phyloP scores from a whole-genome alignment of 1,284 basidiomycete genomes.

The Cryptococcus deneoformans region DNA sequence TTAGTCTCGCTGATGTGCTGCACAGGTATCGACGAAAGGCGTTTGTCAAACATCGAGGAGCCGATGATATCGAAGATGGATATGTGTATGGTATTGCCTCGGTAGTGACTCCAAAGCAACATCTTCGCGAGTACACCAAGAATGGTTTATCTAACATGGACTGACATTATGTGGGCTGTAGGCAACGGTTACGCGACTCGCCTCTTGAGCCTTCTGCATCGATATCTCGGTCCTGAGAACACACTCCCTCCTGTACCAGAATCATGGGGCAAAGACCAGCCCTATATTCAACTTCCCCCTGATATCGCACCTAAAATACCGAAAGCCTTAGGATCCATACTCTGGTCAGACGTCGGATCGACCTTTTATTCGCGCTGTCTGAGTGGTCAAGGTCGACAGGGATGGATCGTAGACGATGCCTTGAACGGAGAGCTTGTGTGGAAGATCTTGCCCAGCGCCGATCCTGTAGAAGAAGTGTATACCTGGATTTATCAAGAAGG shows the following conservation, averaged over 20 bases:
- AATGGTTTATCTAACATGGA: background rate
- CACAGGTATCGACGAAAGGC: constrained; percentile 22
- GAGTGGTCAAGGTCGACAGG: constrained; percentile 9
- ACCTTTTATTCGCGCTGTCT: constrained; percentile 29
- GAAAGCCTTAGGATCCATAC: constrained; percentile 22
- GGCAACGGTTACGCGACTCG: constrained; percentile 36
- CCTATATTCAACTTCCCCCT: constrained; percentile 8
- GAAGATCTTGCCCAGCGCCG: background rate
- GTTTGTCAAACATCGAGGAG: constrained; percentile 19
- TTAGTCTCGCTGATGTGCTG: constrained; percentile 2
- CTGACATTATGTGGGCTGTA: constrained; percentile 2
- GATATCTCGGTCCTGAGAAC: constrained; percentile 1
- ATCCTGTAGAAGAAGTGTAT: constrained; percentile 2
- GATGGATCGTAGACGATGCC: constrained; percentile 13
- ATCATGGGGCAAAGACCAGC: constrained; percentile 1
- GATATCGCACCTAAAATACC: constrained; percentile 2
- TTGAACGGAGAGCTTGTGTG: background rate
- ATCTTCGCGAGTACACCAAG: constrained; percentile 22
- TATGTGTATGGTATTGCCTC: constrained; percentile 33
- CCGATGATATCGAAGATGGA: constrained; percentile 14
- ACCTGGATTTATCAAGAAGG: constrained; percentile 15
- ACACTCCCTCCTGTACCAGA: background rate
- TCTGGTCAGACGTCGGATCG: constrained; percentile 36
- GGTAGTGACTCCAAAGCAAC: constrained; percentile 29
- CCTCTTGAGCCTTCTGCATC: constrained; percentile 33